Percentiles rank a stretch among this genome's conserved stretches.
phyloP scores from a whole-genome alignment of 495 filamentous ascomycete species.

The Aspergillus haitiensis region DNA sequence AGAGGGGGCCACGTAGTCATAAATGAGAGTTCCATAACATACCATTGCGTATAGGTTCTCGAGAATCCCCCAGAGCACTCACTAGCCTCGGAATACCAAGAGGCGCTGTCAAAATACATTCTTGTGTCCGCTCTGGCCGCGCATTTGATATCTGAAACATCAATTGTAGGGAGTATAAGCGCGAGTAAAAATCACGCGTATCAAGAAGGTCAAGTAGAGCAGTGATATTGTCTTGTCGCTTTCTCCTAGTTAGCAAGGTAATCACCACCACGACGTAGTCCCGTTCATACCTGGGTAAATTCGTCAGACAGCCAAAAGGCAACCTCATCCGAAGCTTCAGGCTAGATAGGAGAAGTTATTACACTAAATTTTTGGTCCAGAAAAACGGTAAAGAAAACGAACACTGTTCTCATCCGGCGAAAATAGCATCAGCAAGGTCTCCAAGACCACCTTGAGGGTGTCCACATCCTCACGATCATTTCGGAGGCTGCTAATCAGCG shows the following conservation, averaged over 20 bases:
- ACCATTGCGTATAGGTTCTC: constrained; percentile 90
- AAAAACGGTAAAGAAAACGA: constrained; percentile 28
- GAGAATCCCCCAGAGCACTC: constrained; percentile 74
- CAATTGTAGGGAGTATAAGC: constrained; percentile 88
- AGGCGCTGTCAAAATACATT: constrained; percentile 86
- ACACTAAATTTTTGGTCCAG: not conserved
- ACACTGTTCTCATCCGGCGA: constrained; percentile 69
- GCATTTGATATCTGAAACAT: constrained; percentile 84
- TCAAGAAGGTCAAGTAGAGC: constrained; percentile 87
- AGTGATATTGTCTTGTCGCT: constrained; percentile 96
- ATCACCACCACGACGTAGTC: constrained; percentile 17
- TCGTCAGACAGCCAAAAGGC: constrained; percentile 96
- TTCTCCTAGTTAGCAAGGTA: constrained; percentile 44
- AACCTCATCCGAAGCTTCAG: constrained; percentile 96
- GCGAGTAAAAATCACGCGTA: constrained; percentile 84
- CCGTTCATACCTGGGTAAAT: constrained; percentile 77
- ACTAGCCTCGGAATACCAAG: constrained; percentile 87
- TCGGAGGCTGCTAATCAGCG: constrained; percentile 77
- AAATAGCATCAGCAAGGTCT: constrained; percentile 94
- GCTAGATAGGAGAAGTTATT: constrained; percentile 50
- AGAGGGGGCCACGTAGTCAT: not conserved
- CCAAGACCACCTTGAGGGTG: constrained; percentile 88
- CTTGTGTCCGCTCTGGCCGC: constrained; percentile 89
- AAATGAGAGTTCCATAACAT: constrained; percentile 30
- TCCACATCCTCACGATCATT: constrained; percentile 95